phyloP scores from a whole-genome alignment of 1,284 basidiomycete genomes.

The Heterobasidion irregulare region DNA sequence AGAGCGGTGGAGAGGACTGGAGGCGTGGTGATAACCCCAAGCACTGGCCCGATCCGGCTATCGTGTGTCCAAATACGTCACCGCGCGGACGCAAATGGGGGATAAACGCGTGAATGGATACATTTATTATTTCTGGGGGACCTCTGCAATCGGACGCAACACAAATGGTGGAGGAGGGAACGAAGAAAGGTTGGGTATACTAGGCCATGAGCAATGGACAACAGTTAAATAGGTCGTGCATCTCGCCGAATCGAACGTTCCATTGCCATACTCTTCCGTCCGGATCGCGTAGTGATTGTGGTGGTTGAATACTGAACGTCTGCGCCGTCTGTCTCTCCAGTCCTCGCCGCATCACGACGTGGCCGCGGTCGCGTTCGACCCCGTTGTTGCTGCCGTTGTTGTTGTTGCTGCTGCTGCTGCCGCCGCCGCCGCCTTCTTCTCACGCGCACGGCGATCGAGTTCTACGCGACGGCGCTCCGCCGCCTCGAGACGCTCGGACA shows the following conservation, averaged over 20 bases:
- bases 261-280: no score
- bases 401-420: no score
- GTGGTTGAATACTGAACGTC: neutral
- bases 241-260: neutral
- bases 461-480: constrained; percentile 58
- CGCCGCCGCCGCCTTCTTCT: neutral
- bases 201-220: neutral
- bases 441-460: constrained; percentile 24
- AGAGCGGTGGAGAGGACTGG: no score
- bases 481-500: constrained; percentile 66
- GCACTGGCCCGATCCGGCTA: neutral
- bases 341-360: no score
- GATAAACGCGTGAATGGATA: neutral
- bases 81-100: neutral
- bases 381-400: no score
- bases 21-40: no score
- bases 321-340: no score
- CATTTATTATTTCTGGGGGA: neutral
- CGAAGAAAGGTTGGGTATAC: neutral
- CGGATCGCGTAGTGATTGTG: neutral
- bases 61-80: neutral
- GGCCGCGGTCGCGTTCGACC: no score
- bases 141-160: neutral
- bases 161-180: neutral
- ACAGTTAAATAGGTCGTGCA: neutral